Evolutionary conservation across 192 early-diverging fungal genomes (phyloP), one percentile per base, ranked within the genome.

Genomic region (Linnemannia elongata): DNA sequence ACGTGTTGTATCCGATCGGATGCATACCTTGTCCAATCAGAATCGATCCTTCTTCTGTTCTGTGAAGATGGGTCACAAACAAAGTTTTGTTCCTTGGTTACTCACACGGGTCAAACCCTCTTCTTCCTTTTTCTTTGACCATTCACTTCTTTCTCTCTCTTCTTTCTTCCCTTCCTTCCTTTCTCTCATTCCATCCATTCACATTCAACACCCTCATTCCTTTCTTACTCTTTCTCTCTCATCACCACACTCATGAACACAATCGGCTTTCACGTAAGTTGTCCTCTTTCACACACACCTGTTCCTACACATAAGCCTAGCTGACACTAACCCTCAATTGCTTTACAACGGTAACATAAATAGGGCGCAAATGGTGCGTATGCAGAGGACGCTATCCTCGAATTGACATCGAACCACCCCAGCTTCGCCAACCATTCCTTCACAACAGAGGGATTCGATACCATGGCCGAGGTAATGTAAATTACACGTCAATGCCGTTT

Each of bases 341-440:
- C 24, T 20, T 70, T 41, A 17, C 69, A 20, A 38, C 18, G 20
- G 18, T 4, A 52, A 8, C 36, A 33, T 36, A 73, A 10, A 47
- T 77, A 87, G 85, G 85, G 85, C 17, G 80, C 69, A 20, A 78
- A 81, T 30, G 85, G 85, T 66, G 85, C 85, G 10, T 87, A 87
- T 78, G 85, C 85, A n/a, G 85, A 87, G 63, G 85, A 87, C 47
- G 85, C 85, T 47, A 87, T 87, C 68, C 71, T 87, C 20, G 85
- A 87, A 35, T 49, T 87, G 71, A 87, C 85, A 30, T 87, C 85
- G 3, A 81, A 27, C 27, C 85, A 87, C 35, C 76, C 85, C 13
- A 87, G 71, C 75, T 87, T 87, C 30, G 75, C 79, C 22, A 75
- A 77, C 22, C 76, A 78, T 38, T 71, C 85, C 7, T 87, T 87